A percentile compares a stretch with the other conserved stretches of the same genome.
Conservation (phyloP, 2,329 filamentous ascomycete genomes). For the Tolypocladium nubicola region DNA sequence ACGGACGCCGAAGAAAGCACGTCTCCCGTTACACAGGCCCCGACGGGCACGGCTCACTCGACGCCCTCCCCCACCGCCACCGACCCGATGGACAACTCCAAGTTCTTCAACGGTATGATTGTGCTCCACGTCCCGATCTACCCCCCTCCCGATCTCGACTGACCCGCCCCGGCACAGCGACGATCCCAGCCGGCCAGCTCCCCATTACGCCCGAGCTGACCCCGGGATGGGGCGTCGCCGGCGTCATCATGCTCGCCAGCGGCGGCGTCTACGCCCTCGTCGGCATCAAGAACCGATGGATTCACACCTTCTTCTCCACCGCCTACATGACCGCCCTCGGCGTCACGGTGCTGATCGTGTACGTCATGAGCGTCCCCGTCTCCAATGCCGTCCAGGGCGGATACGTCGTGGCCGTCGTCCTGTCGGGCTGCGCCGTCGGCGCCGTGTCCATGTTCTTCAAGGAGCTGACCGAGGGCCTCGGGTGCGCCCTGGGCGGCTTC, state of each 20-base stretch:
- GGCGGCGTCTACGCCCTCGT: constrained; percentile 65
- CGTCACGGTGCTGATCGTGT: constrained; percentile 73
- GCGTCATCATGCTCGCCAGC: constrained; percentile 61
- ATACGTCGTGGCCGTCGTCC: constrained; percentile 68
- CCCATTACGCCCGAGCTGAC: constrained; percentile 68
- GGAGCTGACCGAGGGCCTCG: constrained; percentile 72
- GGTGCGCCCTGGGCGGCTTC: constrained; percentile 79
- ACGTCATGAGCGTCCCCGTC: constrained; percentile 75
- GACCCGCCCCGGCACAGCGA: constrained; percentile 20
- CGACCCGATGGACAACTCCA: constrained; percentile 15
- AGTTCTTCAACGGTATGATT: constrained; percentile 22
- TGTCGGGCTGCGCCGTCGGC: constrained; percentile 66
- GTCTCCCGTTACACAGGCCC: background rate
- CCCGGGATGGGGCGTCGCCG: constrained; percentile 70
- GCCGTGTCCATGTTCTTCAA: constrained; percentile 66
- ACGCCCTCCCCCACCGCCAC: constrained; percentile 5
- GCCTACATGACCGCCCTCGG: constrained; percentile 63
- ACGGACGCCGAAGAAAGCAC: background rate
- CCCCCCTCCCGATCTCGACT: constrained; percentile 6
- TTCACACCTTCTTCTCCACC: constrained; percentile 72
- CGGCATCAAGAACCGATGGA: constrained; percentile 71
- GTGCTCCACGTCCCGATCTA: background rate
- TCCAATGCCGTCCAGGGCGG: constrained; percentile 69
- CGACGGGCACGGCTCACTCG: background rate
- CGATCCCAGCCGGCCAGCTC: constrained; percentile 41